Conservation (phyloP, 202 grass and related monocot genomes). For the Carex arenaria region DNA sequence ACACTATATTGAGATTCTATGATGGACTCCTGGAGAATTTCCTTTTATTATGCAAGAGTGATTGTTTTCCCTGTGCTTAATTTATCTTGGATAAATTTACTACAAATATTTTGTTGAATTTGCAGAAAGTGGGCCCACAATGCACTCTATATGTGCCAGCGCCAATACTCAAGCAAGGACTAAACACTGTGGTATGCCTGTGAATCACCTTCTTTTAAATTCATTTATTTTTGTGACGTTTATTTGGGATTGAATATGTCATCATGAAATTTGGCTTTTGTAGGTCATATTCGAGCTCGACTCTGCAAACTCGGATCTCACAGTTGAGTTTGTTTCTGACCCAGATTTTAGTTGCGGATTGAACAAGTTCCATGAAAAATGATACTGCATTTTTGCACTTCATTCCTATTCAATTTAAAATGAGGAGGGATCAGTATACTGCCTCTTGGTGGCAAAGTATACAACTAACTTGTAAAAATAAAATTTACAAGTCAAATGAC, state of each 20-base stretch:
- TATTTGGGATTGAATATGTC: neutral
- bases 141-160: slow-evolving; percentile 85
- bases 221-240: neutral
- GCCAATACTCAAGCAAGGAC: slow-evolving; percentile 63
- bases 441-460: neutral
- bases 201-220: slow-evolving; percentile 11
- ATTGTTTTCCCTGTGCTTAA: neutral
- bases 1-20: neutral
- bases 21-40: neutral
- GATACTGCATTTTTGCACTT: neutral
- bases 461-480: neutral
- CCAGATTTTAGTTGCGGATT: slow-evolving; percentile 75
- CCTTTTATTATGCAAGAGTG: neutral
- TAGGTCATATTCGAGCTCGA: slow-evolving; percentile 88
- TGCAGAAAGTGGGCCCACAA: slow-evolving; percentile 69
- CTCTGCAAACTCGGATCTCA: slow-evolving; percentile 42
- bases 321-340: slow-evolving; percentile 53
- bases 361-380: slow-evolving; percentile 17
- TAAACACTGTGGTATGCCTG: slow-evolving; percentile 64
- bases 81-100: slow-evolving; percentile 19
- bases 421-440: neutral
- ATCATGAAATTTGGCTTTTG: slow-evolving; percentile 9
- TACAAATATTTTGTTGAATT: slow-evolving; percentile 24
- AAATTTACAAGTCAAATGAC: neutral
- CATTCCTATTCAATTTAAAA: neutral